Evolutionary conservation across 2,329 filamentous ascomycete species (phyloP).

Genomic region (Diatrype stigma): DNA sequence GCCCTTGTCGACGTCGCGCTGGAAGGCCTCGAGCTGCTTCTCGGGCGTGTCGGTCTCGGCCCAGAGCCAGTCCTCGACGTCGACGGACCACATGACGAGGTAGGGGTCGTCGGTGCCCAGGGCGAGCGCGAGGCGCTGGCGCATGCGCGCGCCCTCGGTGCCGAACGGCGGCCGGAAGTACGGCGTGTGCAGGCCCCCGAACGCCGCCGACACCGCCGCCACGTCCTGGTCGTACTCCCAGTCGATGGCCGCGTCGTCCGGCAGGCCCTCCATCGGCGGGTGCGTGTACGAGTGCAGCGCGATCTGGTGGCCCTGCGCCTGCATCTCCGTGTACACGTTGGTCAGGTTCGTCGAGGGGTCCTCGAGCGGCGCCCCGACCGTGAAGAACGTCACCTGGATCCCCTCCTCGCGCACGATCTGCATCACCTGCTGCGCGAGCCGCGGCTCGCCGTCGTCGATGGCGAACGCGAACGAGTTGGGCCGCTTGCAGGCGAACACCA

Average conservation of each 20-base stretch:
- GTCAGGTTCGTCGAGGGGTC: constrained; percentile 58
- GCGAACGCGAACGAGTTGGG: constrained; percentile 70
- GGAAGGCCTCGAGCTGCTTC: constrained; percentile 63
- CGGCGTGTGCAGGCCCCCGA: constrained; percentile 28
- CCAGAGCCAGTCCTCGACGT: constrained; percentile 70
- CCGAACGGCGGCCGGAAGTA: constrained; percentile 71
- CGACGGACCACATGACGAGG: constrained; percentile 65
- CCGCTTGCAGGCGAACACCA: constrained; percentile 61
- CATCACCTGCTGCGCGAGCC: constrained; percentile 56
- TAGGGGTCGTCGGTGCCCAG: constrained; percentile 47
- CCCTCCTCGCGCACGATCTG: constrained; percentile 55
- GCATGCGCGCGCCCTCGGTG: constrained; percentile 62
- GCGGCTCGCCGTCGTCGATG: constrained; percentile 64
- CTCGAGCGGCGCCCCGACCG: constrained; percentile 59
- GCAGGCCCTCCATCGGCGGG: constrained; percentile 59
- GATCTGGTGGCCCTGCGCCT: constrained; percentile 60
- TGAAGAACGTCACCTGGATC: constrained; percentile 69
- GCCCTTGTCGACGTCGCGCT: constrained; percentile 57
- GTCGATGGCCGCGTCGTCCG: constrained; percentile 49
- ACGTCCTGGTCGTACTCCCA: constrained; percentile 59
- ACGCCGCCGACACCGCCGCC: constrained; percentile 38
- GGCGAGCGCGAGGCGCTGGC: constrained; percentile 55
- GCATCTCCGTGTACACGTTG: constrained; percentile 60
- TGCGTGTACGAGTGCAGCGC: constrained; percentile 66
- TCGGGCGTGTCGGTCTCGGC: constrained; percentile 57